Base-by-base conservation (phyloP, 495 filamentous ascomycete species). In the Pyrenula aspistea region DNA sequence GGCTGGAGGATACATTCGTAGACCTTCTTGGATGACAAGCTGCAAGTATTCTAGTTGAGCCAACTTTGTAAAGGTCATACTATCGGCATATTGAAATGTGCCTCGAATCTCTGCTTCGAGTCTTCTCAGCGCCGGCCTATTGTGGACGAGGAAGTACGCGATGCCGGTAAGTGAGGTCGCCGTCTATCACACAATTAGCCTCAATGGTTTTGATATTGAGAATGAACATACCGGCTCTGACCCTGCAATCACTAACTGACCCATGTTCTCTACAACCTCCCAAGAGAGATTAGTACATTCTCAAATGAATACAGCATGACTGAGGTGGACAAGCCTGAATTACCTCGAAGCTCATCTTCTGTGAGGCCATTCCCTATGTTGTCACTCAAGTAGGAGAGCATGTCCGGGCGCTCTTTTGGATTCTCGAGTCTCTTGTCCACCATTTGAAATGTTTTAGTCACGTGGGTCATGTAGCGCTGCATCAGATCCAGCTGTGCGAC, bases 161-260 rank as follows among this genome's bases (percentile, higher is more conserved):
- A 77, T 71, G 0, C 70, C 75, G 0, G 74, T 66, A 10, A 84
- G 61, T 2, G 74, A 68, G 0, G 77, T 79, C 21, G 79, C 74
- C 1, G 77, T 83, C 31, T 42, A 15, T 4, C 8, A 42, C 15
- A 42, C n/a, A 42, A 15, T 42, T 15, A 42, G 31, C 31, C 15
- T 15, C 15, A 4, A 8, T 42, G 8, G 8, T 42, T 4, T 42
- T n/a, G n/a, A n/a, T n/a, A n/a, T n/a, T n/a, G n/a, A n/a, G n/a
- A n/a, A n/a, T n/a, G n/a, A n/a, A 8, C 31, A 8, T 42, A 42
- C 31, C 15, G 31, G 31, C 31, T 42, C 31, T 42, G 31, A 42
- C 8, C 31, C 31, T 15, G 31, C 31, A 4, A 42, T 42, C 8
- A 42, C 31, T 15, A 42, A 8, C 15, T 8, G 8, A 42, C 31